These are phyloP conservation scores for Zygotorulaspora chibaensis DNA, from an alignment of 805 yeast species.

Conservation along the genomic window DNA sequence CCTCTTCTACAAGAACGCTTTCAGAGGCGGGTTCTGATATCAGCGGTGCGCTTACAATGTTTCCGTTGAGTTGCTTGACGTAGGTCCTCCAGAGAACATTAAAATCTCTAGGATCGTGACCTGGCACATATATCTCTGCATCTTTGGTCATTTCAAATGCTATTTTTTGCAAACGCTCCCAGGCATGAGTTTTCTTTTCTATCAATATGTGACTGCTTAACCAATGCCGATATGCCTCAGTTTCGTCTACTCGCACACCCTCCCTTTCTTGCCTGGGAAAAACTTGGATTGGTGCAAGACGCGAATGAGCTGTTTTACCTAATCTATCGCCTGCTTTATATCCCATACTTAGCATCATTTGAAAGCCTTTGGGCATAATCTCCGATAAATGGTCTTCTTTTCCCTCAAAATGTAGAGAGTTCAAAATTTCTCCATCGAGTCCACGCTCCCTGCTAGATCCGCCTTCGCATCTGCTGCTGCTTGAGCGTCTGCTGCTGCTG, in stretches of 20 bases:
- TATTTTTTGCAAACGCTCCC: constrained; percentile 37
- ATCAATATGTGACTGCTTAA: constrained; percentile 14
- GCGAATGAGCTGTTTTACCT: constrained; percentile 28
- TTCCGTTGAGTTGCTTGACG: constrained; percentile 19
- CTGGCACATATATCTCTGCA: constrained; percentile 21
- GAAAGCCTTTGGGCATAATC: constrained; percentile 41
- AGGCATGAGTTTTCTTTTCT: constrained; percentile 11
- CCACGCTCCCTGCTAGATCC: not conserved
- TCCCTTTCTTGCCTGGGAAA: not conserved
- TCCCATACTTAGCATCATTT: constrained; percentile 60
- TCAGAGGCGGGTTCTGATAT: constrained; percentile 12
- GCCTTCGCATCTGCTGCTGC: not conserved
- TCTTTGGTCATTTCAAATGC: constrained; percentile 44
- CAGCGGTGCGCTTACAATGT: constrained; percentile 9
- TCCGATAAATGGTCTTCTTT: not conserved
- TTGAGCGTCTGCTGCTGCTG: not conserved
- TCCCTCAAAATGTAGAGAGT: not conserved
- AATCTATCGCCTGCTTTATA: constrained; percentile 45
- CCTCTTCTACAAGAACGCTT: not conserved
- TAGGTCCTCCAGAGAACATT: constrained; percentile 44
- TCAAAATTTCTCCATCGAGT: not conserved
- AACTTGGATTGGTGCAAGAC: not conserved
- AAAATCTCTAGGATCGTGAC: constrained; percentile 30
- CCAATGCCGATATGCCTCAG: constrained; percentile 19
- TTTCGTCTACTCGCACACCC: not conserved